Conservation (phyloP, 441 rosid species). For the Manihot esculenta region DNA sequence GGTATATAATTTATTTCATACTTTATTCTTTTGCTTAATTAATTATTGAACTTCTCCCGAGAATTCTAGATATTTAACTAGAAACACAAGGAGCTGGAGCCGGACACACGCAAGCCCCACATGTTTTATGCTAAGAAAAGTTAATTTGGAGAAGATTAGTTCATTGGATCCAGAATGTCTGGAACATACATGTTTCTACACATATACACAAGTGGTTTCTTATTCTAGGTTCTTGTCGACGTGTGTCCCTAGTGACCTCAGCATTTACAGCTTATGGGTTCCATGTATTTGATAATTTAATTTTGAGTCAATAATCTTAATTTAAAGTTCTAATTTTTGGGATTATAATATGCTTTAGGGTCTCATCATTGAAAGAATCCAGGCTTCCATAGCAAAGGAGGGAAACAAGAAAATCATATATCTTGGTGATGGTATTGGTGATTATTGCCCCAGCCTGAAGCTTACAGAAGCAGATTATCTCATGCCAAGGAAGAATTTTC, state of each 20-base stretch:
- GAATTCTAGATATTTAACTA: not conserved
- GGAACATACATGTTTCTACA: not conserved
- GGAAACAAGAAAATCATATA: constrained; percentile 57
- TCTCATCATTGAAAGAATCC: constrained; percentile 56
- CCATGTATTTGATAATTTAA: too few species aligned
- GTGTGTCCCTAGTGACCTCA: not conserved
- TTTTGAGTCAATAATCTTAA: too few species aligned
- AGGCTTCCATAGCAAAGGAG: constrained; percentile 40
- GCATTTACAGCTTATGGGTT: not conserved
- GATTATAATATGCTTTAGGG: constrained; percentile 34
- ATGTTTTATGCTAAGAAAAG: not conserved
- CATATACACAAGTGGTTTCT: not conserved
- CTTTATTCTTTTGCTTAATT: not conserved
- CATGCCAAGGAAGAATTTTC: constrained; percentile 91
- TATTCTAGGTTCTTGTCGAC: not conserved
- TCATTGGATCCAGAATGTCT: constrained; percentile 12
- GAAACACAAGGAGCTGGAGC: not conserved
- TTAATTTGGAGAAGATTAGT: not conserved
- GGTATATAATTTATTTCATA: constrained; percentile 19
- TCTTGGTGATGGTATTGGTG: constrained; percentile 80
- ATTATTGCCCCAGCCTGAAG: constrained; percentile 74
- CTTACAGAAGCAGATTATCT: constrained; percentile 51
- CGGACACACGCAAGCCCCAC: not conserved
- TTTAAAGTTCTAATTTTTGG: too few species aligned
- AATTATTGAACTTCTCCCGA: not conserved